Evolutionary conservation across 148 eudicot genomes (phyloP).

Genomic region (Fagopyrum tataricum): DNA sequence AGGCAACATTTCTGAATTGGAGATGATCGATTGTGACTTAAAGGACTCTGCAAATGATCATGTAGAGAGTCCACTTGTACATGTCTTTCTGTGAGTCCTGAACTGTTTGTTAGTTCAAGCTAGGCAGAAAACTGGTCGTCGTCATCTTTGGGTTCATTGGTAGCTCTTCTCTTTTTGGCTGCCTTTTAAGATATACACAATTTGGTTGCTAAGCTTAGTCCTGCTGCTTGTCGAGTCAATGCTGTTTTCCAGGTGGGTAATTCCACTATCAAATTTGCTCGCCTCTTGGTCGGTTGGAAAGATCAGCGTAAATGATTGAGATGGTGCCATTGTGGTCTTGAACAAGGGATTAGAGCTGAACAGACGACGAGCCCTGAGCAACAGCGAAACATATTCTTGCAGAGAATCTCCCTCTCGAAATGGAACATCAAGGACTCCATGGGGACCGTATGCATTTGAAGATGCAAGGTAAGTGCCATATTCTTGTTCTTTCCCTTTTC

Average conservation of each 20-base stretch:
- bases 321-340: neutral
- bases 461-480: neutral
- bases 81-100: neutral
- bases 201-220: neutral
- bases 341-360: neutral
- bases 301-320: neutral
- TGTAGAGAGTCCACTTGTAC: neutral
- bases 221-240: neutral
- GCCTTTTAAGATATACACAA: neutral
- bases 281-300: neutral
- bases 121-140: neutral
- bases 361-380: neutral
- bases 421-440: neutral
- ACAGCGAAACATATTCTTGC: neutral
- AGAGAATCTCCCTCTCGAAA: neutral
- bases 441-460: neutral
- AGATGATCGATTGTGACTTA: neutral
- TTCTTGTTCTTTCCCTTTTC: neutral
- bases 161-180: neutral
- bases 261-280: neutral
- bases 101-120: neutral
- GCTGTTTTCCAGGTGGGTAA: neutral
- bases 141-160: neutral
- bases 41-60: no score
- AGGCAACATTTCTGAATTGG: slow-evolving; percentile 1